A percentile compares a stretch with the other conserved stretches of the same genome.
Conservation (phyloP, 2,329 filamentous ascomycete genomes). For the Sodiomyces alkalinus region DNA sequence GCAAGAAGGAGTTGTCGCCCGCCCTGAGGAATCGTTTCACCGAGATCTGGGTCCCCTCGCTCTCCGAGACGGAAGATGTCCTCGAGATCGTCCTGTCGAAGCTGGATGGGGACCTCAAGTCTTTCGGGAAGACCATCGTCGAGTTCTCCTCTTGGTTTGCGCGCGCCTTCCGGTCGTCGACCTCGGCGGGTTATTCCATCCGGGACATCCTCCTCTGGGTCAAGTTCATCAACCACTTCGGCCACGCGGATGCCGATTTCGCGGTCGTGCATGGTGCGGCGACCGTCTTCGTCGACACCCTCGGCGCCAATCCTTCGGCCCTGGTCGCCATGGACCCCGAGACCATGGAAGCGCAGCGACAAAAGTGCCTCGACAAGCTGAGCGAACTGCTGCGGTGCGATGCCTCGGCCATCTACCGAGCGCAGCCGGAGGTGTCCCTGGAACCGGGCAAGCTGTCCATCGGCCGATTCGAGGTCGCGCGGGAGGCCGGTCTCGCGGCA, state of each 20-base stretch:
- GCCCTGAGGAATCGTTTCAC: conserved; percentile 93
- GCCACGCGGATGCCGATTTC: conserved; percentile 26
- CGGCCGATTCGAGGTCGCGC: conserved; percentile 58
- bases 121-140: conserved; percentile 56
- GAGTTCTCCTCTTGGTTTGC: conserved; percentile 91
- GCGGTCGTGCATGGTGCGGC: conserved; percentile 69
- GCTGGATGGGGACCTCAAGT: conserved; percentile 38
- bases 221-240: conserved; percentile 67
- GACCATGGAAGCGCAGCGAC: conserved; percentile 55
- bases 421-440: conserved; percentile 42
- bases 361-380: conserved; percentile 58
- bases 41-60: conserved; percentile 90
- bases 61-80: conserved; percentile 76
- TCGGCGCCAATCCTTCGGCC: conserved; percentile 88
- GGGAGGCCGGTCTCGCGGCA: conserved; percentile 28
- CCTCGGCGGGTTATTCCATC: conserved; percentile 69
- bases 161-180: conserved; percentile 57
- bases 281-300: conserved; percentile 88
- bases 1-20: conserved; percentile 92
- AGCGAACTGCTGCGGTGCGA: conserved; percentile 49
- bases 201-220: conserved; percentile 90
- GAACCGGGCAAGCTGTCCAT: conserved; percentile 42
- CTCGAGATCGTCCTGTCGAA: conserved; percentile 74
- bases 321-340: conserved; percentile 59
- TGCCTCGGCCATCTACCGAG: conserved; percentile 48